These are phyloP conservation scores for Linnemannia hyalina DNA, from an alignment of 192 early-diverging fungal species.

Conservation along the genomic window DNA sequence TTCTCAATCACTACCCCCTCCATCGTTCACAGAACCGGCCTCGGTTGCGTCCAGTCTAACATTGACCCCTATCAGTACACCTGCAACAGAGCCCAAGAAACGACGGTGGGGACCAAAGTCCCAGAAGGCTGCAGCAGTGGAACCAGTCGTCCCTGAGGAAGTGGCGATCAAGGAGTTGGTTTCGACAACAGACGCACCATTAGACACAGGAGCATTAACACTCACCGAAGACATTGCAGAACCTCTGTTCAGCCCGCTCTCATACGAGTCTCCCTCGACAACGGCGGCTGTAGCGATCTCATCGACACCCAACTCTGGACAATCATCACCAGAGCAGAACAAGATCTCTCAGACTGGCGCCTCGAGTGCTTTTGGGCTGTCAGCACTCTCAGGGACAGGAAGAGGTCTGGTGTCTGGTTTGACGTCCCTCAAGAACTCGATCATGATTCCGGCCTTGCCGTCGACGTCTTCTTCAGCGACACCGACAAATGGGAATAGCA, in stretches of 20 bases:
- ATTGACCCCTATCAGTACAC: neutral
- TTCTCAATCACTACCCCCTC: constrained; percentile 8
- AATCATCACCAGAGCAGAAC: neutral
- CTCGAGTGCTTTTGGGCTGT: constrained; percentile 25
- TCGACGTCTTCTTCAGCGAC: neutral
- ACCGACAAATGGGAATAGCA: neutral
- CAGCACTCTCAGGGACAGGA: constrained; percentile 14
- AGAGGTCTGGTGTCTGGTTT: constrained; percentile 45
- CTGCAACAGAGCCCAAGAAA: constrained; percentile 20
- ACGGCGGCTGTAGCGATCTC: neutral
- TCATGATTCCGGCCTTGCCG: constrained; percentile 49
- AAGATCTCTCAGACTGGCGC: neutral
- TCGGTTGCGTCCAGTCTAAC: neutral
- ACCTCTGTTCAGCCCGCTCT: neutral
- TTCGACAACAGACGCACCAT: neutral
- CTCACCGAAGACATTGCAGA: neutral
- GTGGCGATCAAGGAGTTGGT: neutral
- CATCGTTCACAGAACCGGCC: neutral
- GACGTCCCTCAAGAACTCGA: constrained; percentile 49
- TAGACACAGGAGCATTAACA: neutral
- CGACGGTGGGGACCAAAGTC: constrained; percentile 34
- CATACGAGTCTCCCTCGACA: neutral
- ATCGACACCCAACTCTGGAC: neutral
- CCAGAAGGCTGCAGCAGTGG: neutral
- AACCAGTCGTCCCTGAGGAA: neutral